Evolutionary conservation across 2,329 filamentous ascomycete species (phyloP), one percentile per base, ranked within the genome.

Genomic region (Simplicillium aogashimaense): DNA sequence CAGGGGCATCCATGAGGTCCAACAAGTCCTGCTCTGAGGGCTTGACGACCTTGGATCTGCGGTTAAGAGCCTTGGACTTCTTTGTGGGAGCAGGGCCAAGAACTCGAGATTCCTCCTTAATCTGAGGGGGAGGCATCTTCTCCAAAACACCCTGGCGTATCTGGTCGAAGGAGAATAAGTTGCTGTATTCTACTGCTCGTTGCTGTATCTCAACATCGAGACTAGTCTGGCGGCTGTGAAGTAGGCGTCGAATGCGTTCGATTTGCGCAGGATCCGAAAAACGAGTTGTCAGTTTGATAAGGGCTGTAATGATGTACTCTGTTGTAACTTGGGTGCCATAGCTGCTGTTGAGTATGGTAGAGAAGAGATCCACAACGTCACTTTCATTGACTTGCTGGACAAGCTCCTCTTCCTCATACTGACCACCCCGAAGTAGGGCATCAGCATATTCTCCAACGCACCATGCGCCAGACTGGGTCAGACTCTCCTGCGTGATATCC

Each of bases 401-500:
- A 25, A 94, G 69, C 53, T 95, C 90, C 59, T 94, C 88, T 56
- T 95, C 89, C 59, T 97, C 90, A 50, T 94, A 95, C 53, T 92
- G 84, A 1, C 89, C 89, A 29, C 89, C 89, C 44, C 78, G 78
- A 29, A 98, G 71, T n/a, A 98, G 71, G 15, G 84, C 78, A 60
- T 98, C 92, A 11, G 87, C 90, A 55, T 89, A 98, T 65, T 98
- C 92, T 55, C 94, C 92, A 58, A 98, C 95, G 40, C 92, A 94
- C 92, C 92, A 98, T 7, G 92, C 83, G 30, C 86, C 92, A 37
- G 90, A 88, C 46, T 97, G 76, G 8, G 88, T 95, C 47, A 98
- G 67, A 47, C 88, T 94, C 63, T 98, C 94, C 59, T 98, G 92
- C 2, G 90, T 95, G 52, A 98, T 95, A 53, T 98, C 92, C 49